Evolutionary conservation across 2,329 filamentous ascomycete genomes (phyloP).

Genomic region (Fusarium equiseti): DNA sequence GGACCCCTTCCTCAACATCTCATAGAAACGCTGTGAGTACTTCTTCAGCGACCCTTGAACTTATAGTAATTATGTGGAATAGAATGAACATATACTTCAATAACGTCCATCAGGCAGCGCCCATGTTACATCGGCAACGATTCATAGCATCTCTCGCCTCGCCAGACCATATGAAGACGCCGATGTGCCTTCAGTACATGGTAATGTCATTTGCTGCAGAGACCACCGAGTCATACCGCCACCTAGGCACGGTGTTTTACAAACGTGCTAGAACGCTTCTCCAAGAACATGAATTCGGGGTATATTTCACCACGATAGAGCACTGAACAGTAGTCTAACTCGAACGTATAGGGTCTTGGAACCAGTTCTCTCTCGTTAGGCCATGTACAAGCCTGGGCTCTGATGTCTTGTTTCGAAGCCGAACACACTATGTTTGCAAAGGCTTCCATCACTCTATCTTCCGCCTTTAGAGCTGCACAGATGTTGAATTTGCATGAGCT

Average conservation of each 20-base stretch:
- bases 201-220: conserved; percentile 25
- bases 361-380: not conserved
- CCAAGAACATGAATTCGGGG: not conserved
- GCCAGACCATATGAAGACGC: conserved; percentile 8
- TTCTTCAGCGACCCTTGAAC: rapidly evolving
- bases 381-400: conserved; percentile 11
- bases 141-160: conserved; percentile 4
- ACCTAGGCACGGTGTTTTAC: not conserved
- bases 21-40: conserved; percentile 9
- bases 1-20: conserved; percentile 3
- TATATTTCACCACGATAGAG: not conserved
- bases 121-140: conserved; percentile 16
- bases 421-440: conserved; percentile 28
- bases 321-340: not conserved
- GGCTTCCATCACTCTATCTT: conserved; percentile 20
- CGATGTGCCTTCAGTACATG: conserved; percentile 29
- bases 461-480: conserved; percentile 12
- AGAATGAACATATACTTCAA: conserved; percentile 14
- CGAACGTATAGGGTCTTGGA: not conserved
- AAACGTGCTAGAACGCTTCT: conserved; percentile 13
- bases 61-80: not conserved
- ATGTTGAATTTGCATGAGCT: conserved; percentile 6
- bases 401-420: conserved; percentile 24
- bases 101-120: conserved; percentile 2
- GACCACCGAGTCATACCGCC: conserved; percentile 1